These are phyloP conservation scores for Ophiocordyceps sinensis DNA, from an alignment of 2,329 filamentous ascomycete genomes.

Conservation along the genomic window DNA sequence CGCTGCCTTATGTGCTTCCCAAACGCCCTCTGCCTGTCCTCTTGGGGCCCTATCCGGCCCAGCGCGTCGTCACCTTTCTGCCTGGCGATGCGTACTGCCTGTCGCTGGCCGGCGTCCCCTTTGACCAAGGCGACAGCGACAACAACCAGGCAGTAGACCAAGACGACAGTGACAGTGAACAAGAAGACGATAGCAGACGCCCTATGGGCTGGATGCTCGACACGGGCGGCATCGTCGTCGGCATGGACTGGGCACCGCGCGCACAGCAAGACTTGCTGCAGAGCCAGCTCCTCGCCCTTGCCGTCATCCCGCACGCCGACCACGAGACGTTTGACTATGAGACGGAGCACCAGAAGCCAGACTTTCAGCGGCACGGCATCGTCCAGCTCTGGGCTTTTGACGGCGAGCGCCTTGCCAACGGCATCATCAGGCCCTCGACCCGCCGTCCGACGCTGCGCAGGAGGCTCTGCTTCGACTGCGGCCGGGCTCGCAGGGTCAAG, in stretches of 20 bases:
- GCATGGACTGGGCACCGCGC: conserved; percentile 36
- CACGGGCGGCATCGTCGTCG: conserved; percentile 35
- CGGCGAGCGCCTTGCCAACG: conserved; percentile 14
- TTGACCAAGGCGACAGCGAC: too few relatives aligned
- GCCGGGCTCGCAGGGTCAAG: conserved; percentile 32
- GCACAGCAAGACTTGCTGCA: conserved; percentile 1
- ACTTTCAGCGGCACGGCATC: conserved; percentile 26
- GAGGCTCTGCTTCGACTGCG: conserved; percentile 34
- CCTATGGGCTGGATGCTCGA: conserved; percentile 38
- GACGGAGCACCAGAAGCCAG: conserved; percentile 19
- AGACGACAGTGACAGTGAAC: conserved; percentile 4
- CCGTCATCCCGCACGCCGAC: conserved; percentile 34
- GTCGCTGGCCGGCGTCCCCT: conserved; percentile 14
- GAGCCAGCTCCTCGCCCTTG: conserved; percentile 36
- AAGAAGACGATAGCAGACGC: conserved; percentile 9
- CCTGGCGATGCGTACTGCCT: conserved; percentile 12
- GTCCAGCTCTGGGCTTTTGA: conserved; percentile 39
- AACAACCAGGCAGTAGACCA: conserved; percentile 1
- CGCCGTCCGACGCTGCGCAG: conserved; percentile 23
- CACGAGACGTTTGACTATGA: conserved; percentile 27
- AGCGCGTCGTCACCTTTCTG: conserved; percentile 15
- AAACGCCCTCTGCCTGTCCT: conserved; percentile 17
- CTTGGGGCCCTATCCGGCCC: conserved; percentile 15
- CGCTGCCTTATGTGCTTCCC: conserved; percentile 13
- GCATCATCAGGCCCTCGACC: conserved; percentile 18